phyloP scores from a whole-genome alignment of 225 moss, liverwort and hornwort species.

The Marchantia paleacea region DNA sequence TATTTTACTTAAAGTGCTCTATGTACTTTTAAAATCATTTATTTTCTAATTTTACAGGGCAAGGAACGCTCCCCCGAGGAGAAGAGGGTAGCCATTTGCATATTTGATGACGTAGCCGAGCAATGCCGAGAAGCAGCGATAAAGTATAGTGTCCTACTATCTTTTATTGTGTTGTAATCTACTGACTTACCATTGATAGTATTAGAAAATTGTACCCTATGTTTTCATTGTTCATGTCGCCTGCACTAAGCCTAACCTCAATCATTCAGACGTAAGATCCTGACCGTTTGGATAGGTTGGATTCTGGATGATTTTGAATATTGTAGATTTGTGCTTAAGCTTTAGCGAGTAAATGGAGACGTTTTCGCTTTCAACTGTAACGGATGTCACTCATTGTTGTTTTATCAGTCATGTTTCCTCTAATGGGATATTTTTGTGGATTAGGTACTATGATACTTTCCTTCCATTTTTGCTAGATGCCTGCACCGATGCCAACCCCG shows the following conservation, averaged over 20 bases:
- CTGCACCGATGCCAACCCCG: slow-evolving; percentile 75
- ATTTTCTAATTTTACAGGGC: slow-evolving; percentile 33
- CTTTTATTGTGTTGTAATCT: not conserved
- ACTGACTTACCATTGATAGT: not conserved
- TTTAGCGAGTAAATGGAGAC: too few species aligned
- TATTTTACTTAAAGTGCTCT: too few species aligned
- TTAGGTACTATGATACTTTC: slow-evolving; percentile 89
- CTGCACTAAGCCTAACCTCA: too few species aligned
- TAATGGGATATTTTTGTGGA: not conserved
- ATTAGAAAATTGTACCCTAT: not conserved
- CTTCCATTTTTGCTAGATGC: slow-evolving; percentile 83
- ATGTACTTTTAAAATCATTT: too few species aligned
- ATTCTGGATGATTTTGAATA: too few species aligned
- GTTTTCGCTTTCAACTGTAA: too few species aligned
- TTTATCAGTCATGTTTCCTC: not conserved
- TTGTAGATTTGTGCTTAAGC: too few species aligned
- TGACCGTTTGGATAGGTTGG: too few species aligned
- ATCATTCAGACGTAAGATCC: too few species aligned
- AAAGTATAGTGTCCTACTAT: slow-evolving; percentile 43
- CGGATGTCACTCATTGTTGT: not conserved
- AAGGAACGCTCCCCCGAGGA: slow-evolving; percentile 90
- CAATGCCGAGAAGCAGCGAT: slow-evolving; percentile 89
- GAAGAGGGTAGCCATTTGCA: slow-evolving; percentile 94
- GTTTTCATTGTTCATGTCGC: not conserved
- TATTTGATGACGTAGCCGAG: slow-evolving; percentile 98